Evolutionary conservation across 2,329 filamentous ascomycete species (phyloP).

Genomic region (Cercospora beticola): DNA sequence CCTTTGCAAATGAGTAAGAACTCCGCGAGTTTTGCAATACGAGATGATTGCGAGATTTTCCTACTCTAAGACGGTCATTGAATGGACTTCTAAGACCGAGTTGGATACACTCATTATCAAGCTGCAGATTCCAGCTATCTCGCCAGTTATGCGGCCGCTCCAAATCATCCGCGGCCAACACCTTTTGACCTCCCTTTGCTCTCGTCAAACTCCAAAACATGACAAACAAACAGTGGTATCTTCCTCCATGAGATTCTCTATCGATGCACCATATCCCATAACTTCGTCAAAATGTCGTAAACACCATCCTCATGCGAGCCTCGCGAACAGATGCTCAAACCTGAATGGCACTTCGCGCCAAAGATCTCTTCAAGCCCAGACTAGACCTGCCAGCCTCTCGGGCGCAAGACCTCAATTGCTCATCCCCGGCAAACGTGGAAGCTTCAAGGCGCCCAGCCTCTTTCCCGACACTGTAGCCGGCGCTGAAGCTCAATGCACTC

Average conservation of each 20-base stretch:
- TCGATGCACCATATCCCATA: background rate
- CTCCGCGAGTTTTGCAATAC: too few species aligned
- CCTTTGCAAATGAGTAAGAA: too few species aligned
- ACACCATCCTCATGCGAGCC: background rate
- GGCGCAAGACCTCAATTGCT: conserved; percentile 33
- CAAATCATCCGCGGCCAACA: background rate
- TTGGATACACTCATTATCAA: background rate
- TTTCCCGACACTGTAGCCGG: conserved; percentile 61
- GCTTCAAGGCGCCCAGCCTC: conserved; percentile 42
- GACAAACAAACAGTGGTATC: background rate
- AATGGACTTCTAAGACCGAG: background rate
- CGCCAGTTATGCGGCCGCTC: background rate
- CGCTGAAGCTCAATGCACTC: conserved; percentile 64
- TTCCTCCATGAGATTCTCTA: background rate
- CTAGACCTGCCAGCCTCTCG: conserved; percentile 35
- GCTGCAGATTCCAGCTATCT: background rate
- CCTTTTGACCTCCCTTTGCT: background rate
- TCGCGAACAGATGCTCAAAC: conserved; percentile 22
- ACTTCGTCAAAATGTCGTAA: conserved; percentile 2
- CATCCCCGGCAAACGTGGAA: conserved; percentile 23
- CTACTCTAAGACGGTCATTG: background rate
- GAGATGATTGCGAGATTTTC: too few species aligned
- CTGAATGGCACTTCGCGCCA: conserved; percentile 36
- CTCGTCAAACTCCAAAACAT: background rate
- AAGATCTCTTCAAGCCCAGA: conserved; percentile 35